Evolutionary conservation across 2,329 filamentous ascomycete species (phyloP), one percentile per base, ranked within the genome.

Genomic region (Cladosporium sp.): DNA sequence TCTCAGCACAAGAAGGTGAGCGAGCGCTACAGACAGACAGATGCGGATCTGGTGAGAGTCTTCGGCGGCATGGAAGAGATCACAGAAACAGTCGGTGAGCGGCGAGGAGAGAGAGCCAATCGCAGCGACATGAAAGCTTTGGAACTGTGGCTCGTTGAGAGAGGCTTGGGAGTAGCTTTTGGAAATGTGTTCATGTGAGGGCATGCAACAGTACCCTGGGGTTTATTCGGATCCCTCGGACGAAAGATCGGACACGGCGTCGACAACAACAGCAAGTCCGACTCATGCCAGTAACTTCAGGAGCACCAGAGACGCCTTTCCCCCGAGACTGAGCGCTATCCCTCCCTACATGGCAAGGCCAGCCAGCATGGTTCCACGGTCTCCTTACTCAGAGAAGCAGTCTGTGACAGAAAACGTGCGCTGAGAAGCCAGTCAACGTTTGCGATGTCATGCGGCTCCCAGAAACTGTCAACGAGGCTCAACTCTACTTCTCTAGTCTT

Each of bases 1-100:
- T 80, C 84, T 21, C 81, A 86, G 65, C 86, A 88, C 67, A 88
- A 88, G 69, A 88, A 88, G 69, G 85, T 88, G 43, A 86, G 83
- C 71, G 86, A 88, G 76, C 74, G 83, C 11, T 81, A 80, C 65
- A 73, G 84, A 0, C 83, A 86, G 71, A 70, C 71, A 25, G 58
- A 66, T 34, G 53, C 64, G 0, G 72, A 70, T 2, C 66, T 77
- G 16, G 59, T 66, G 32, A 76, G 83, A 23, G 81, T 81, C 3
- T 84, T 89, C 67, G 67, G 69, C 6, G 84, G 84, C 32, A 89
- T 90, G 82, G 77, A 78, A 26, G 84, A 87, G 68, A 86, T 88
- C 36, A 86, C 84, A 1, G 83, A 84, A 61, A 67, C 76, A 18
- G 81, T 82, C 1, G 81, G 84, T 69, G 79, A 79, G 28, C 49